Evolutionary conservation across 2,329 filamentous ascomycete genomes (phyloP).

Genomic region (Fusarium scirpi): DNA sequence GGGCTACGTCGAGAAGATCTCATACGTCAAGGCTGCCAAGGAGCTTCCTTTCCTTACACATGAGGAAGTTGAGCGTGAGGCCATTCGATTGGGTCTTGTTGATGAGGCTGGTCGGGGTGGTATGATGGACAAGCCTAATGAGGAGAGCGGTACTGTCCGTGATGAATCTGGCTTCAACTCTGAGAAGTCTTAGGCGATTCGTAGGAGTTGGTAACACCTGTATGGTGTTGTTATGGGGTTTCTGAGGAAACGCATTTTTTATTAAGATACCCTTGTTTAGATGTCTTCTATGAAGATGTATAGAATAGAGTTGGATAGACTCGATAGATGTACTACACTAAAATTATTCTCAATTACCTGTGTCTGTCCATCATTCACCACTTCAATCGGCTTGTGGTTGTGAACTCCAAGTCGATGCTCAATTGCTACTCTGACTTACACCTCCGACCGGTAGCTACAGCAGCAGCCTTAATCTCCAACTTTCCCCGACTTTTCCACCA

Average conservation of each 20-base stretch:
- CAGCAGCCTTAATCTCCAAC: not conserved
- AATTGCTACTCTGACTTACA: too few species aligned
- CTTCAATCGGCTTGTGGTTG: not conserved
- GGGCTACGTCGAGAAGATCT: constrained; percentile 68
- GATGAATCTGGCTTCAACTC: constrained; percentile 38
- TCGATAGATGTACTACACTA: constrained; percentile 12
- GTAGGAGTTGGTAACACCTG: not conserved
- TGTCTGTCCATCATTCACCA: not conserved
- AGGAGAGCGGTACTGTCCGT: constrained; percentile 29
- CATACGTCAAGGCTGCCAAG: constrained; percentile 68
- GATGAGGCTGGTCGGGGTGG: constrained; percentile 24
- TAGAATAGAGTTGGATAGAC: constrained; percentile 22
- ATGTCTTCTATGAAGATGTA: constrained; percentile 4
- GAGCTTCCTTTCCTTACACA: constrained; percentile 66
- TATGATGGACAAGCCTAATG: constrained; percentile 35
- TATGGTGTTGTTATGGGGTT: not conserved
- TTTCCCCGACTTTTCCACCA: not conserved
- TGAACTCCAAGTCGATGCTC: not conserved
- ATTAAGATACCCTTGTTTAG: constrained; percentile 31
- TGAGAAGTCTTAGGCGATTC: constrained; percentile 33
- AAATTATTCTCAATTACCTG: not conserved
- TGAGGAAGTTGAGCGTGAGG: constrained; percentile 65
- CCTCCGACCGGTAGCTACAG: too few species aligned
- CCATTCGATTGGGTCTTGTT: constrained; percentile 43
- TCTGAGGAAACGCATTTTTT: constrained; percentile 14